Base-by-base conservation (phyloP, 1,284 basidiomycete species). In the Trametes pubescens region DNA sequence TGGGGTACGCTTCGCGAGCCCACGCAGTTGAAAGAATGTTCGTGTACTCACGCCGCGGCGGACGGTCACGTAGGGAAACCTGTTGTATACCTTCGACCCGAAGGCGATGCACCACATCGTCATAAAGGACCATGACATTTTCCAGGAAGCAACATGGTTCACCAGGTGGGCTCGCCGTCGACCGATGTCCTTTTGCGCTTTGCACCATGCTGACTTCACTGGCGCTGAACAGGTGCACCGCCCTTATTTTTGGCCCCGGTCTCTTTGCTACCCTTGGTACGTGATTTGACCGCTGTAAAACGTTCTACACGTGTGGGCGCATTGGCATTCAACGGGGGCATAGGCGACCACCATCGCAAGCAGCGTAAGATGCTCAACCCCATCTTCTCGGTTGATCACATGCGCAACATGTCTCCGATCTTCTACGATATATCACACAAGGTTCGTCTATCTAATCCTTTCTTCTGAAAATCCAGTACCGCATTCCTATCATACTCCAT, bases 121-220 rank as follows among this genome's bases (percentile, higher is more conserved):
- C 4, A 65, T 76, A 8, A 78, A 76, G 59, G 77, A 79, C 29
- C 71, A 72, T 46, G 62, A 74, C n/a, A 62, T 69, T 22, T 77
- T 73, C 57, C 72, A 76, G 35, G 72, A 76, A 43, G 40, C 62
- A 0, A 34, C 14, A 1, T 67, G 62, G 62, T 64, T 64, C 44
- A 59, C 48, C 21, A 59, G 51, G 66, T 67, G 22, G 29, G 29
- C 8, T 32, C 8, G 3, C 8, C 14, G 14, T 18, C 38, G 55
- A 18, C 34, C 51, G n/a, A 29, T 26, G 3, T 22, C 3, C 18
- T 22, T 46, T 32, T 4, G 6, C 22, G 11, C 13, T 40, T 3
- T 21, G 10, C 14, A 11, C 4, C 24, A 47, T 40, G 16, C n/a
- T 44, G 29, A n/a, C 43, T 26, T n/a, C 8, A 8, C 29, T 32